Evolutionary conservation across 768 basidiomycete species (phyloP).

Genomic region (Boletus rex-veris): DNA sequence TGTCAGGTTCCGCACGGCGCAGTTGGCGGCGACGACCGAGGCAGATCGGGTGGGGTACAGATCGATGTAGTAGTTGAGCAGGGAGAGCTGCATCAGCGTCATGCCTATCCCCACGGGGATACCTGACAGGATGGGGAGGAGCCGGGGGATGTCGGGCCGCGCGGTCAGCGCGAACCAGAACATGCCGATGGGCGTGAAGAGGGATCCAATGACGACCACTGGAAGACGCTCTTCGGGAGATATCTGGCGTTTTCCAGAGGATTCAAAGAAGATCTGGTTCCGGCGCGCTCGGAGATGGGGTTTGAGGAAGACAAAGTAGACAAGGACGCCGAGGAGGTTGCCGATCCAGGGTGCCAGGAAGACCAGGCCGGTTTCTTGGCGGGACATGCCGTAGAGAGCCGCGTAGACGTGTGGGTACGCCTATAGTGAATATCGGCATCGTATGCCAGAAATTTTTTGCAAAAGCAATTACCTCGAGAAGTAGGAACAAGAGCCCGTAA

Average conservation of each 20-base stretch:
- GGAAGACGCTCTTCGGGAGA: constrained; percentile 29
- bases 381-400: constrained; percentile 22
- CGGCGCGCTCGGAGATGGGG: constrained; percentile 17
- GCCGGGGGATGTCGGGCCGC: constrained; percentile 3
- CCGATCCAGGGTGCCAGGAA: constrained; percentile 27
- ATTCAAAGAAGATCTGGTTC: constrained; percentile 15
- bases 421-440: constrained; percentile 3
- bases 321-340: constrained; percentile 24
- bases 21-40: constrained; percentile 29
- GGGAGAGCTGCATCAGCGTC: constrained; percentile 27
- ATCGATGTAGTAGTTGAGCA: constrained; percentile 30
- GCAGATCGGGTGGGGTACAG: constrained; percentile 30
- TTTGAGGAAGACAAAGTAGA: constrained; percentile 27
- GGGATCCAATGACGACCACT: constrained; percentile 21
- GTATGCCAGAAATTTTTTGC: background rate
- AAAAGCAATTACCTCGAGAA: constrained; percentile 20
- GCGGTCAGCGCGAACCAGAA: constrained; percentile 27
- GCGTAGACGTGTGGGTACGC: constrained; percentile 24
- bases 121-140: constrained; percentile 20
- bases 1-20: constrained; percentile 20
- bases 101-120: constrained; percentile 29
- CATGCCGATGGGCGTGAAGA: constrained; percentile 29
- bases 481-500: constrained; percentile 27
- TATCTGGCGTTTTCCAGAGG: constrained; percentile 21
- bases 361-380: constrained; percentile 20